Conservation (phyloP, 257 asterid genomes). For the Thymus quinquecostatus region DNA sequence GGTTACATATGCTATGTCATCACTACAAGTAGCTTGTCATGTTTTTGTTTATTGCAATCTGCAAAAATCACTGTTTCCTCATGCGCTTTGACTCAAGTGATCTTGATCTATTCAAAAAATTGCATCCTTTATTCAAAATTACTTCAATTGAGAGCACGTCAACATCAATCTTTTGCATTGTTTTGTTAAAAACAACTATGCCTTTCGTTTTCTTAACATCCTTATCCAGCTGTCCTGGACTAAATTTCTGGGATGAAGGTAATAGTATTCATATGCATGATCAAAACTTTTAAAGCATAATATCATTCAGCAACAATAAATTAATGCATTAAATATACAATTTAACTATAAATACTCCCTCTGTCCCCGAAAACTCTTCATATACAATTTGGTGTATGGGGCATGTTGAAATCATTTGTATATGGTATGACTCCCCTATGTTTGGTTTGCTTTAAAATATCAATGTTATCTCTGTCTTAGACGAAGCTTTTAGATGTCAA, state of each 20-base stretch:
- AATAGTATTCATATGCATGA: too few species aligned
- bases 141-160: neutral
- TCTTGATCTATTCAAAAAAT: conserved; percentile 18
- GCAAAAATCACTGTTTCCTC: conserved; percentile 4
- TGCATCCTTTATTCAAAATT: conserved; percentile 14
- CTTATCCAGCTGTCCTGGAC: too few species aligned
- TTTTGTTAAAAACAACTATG: neutral
- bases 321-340: too few species aligned
- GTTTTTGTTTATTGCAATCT: conserved; percentile 17
- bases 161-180: neutral
- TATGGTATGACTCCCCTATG: neutral
- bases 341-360: too few species aligned
- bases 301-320: too few species aligned
- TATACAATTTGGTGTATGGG: too few species aligned
- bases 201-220: too few species aligned
- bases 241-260: too few species aligned
- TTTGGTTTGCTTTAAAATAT: conserved; percentile 2
- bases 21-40: conserved; percentile 25
- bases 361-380: too few species aligned
- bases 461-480: neutral
- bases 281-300: too few species aligned
- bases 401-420: neutral
- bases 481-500: conserved; percentile 14
- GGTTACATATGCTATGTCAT: conserved; percentile 18
- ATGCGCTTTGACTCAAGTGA: conserved; percentile 26